Evolutionary conservation across 768 basidiomycete genomes (phyloP), one percentile per base, ranked within the genome.

Genomic region (Boletus sp.): DNA sequence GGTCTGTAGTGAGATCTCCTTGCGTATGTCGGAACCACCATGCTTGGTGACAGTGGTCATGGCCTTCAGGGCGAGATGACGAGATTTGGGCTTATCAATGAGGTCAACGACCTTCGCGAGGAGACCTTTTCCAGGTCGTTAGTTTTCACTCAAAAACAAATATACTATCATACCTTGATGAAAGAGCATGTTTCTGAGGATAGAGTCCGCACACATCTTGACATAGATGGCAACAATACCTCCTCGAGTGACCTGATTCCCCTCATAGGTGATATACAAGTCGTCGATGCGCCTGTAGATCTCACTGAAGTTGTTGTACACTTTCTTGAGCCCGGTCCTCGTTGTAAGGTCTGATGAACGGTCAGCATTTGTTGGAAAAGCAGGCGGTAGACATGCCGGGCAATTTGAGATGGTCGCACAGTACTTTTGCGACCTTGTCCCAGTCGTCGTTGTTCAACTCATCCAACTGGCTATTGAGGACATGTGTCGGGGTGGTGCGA

Each of bases 241-340:
- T 3, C 82, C 84, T n/a, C 50, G 54, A 53, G 71, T 69, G 20
- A 86, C 69, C 50, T 75, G 75, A 64, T 81, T 80, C 3, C 69
- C 67, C 3, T 54, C 47, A 55, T 80, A 72, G 24, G 69, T 74
- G 7, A 73, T 61, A 62, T 81, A 86, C 0, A 76, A 71, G 14
- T 71, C 70, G 24, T 84, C 79, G 14, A 87, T 72, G 14, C 73
- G 75, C 33, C 69, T 64, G 56, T 80, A 82, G 36, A 85, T 76
- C 1, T 68, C 66, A 18, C 77, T 75, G 62, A 87, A 86, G 59
- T 83, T 77, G 30, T 73, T 69, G 63, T 86, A 83, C 8, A 85
- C 76, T 61, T 81, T 83, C 67, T 83, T 87, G 57, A 87, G 67
- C 17, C 84, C 85, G 61, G 77, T 79, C 65, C 85, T 83, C 84